These are phyloP conservation scores for Takakia lepidozioides DNA, from an alignment of 225 moss, liverwort and hornwort species.

Conservation along the genomic window DNA sequence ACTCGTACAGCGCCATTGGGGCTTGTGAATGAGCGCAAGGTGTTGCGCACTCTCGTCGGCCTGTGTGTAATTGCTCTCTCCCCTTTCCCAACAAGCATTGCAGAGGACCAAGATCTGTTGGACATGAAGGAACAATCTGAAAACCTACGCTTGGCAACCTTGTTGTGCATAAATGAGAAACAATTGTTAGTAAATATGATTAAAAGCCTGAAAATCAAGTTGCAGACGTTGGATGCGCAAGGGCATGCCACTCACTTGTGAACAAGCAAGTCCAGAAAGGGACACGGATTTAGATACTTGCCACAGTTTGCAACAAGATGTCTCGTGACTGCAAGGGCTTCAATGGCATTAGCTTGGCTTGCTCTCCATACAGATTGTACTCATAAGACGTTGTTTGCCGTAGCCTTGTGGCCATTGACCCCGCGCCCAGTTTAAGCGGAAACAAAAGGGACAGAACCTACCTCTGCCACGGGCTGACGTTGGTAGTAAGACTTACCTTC, in stretches of 20 bases:
- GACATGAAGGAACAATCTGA: slow-evolving; percentile 17
- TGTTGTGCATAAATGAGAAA: slow-evolving; percentile 55
- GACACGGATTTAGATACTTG: too few relatives aligned
- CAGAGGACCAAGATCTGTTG: slow-evolving; percentile 41
- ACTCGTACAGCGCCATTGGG: slow-evolving; percentile 28
- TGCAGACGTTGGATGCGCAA: slow-evolving; percentile 1
- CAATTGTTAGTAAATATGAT: slow-evolving; percentile 32
- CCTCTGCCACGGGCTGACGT: too few relatives aligned
- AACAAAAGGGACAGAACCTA: too few relatives aligned
- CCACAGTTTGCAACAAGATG: too few relatives aligned
- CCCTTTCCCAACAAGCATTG: slow-evolving; percentile 35
- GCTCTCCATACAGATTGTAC: too few relatives aligned
- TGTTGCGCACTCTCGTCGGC: slow-evolving; percentile 47
- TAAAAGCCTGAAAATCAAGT: slow-evolving; percentile 10
- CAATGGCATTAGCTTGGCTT: too few relatives aligned
- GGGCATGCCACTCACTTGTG: not conserved
- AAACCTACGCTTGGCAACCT: slow-evolving; percentile 28
- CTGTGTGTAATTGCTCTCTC: slow-evolving; percentile 42
- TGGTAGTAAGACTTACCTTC: too few relatives aligned
- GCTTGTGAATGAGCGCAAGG: slow-evolving; percentile 29
- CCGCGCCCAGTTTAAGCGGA: too few relatives aligned
- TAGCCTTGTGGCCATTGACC: too few relatives aligned
- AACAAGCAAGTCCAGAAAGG: too few relatives aligned
- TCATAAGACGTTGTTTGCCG: too few relatives aligned
- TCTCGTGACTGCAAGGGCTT: too few relatives aligned